These are phyloP conservation scores for Baorangia bicolor DNA, from an alignment of 768 basidiomycete species.

Conservation along the genomic window DNA sequence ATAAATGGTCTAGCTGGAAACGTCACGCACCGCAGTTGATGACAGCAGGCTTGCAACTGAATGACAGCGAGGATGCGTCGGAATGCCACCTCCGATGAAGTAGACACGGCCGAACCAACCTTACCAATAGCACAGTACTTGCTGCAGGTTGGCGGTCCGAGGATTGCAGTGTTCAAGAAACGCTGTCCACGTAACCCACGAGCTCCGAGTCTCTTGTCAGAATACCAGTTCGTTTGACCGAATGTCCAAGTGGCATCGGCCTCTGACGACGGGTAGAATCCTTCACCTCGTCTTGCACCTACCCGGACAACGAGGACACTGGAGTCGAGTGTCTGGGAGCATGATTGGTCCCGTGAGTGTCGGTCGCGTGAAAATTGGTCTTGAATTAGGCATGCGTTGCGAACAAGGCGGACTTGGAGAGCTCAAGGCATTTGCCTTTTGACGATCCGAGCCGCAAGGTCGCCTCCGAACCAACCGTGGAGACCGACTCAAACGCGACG, in stretches of 20 bases:
- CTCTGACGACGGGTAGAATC: no score
- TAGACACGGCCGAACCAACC: background rate
- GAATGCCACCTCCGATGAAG: background rate
- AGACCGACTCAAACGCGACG: background rate
- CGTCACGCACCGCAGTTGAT: conserved; percentile 1
- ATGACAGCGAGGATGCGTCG: background rate
- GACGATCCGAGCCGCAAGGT: background rate
- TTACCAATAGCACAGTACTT: background rate
- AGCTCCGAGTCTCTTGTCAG: background rate
- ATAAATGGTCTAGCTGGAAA: background rate
- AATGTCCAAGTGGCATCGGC: background rate
- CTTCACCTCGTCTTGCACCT: no score
- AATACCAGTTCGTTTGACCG: background rate
- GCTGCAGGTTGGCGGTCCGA: background rate
- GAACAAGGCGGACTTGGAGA: background rate
- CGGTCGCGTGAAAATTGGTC: conserved; percentile 6
- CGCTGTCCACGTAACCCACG: background rate
- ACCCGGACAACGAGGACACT: no score
- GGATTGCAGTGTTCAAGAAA: background rate
- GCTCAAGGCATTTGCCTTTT: background rate
- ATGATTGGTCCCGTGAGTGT: background rate
- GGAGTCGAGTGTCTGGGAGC: background rate
- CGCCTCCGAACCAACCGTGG: background rate
- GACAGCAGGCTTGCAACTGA: background rate
- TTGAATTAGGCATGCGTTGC: conserved; percentile 4